phyloP scores from a whole-genome alignment of 2,329 filamentous ascomycete genomes.

The Neofusicoccum sp. region DNA sequence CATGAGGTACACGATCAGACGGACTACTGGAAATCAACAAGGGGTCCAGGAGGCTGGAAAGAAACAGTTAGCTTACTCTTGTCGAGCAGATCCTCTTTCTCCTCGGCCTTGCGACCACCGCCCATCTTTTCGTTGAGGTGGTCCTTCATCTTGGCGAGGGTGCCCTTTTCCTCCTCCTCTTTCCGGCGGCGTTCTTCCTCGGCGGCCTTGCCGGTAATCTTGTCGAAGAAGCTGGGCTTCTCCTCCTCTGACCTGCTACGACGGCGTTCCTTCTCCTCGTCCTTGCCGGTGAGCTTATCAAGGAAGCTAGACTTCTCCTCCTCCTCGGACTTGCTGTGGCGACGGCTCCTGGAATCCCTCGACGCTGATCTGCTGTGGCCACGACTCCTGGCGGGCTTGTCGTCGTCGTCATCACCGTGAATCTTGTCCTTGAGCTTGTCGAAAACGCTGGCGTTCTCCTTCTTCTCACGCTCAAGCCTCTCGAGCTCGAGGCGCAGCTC shows the following conservation, averaged over 20 bases:
- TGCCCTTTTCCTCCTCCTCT: conserved; percentile 13
- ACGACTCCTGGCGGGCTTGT: neutral
- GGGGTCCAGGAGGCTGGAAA: neutral
- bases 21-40: neutral
- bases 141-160: conserved; percentile 8
- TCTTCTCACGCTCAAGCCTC: conserved; percentile 1
- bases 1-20: conserved; percentile 2
- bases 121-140: conserved; percentile 15
- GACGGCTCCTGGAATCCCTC: conserved; percentile 6
- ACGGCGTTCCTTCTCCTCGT: neutral
- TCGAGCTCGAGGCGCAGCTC: conserved; percentile 9
- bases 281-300: conserved; percentile 12
- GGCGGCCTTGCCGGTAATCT: conserved; percentile 15
- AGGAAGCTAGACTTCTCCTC: neutral
- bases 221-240: conserved; percentile 17
- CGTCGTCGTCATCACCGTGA: neutral
- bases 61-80: conserved; percentile 11
- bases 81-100: conserved; percentile 17
- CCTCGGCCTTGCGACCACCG: conserved; percentile 13
- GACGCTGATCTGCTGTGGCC: conserved; percentile 8
- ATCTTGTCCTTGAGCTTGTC: conserved; percentile 12
- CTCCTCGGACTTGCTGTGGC: neutral
- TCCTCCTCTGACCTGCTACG: conserved; percentile 2
- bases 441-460: conserved; percentile 10
- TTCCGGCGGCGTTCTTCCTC: conserved; percentile 10